Conservation (phyloP, 2,329 filamentous ascomycete genomes). For the Trichoderma atrobrunneum region DNA sequence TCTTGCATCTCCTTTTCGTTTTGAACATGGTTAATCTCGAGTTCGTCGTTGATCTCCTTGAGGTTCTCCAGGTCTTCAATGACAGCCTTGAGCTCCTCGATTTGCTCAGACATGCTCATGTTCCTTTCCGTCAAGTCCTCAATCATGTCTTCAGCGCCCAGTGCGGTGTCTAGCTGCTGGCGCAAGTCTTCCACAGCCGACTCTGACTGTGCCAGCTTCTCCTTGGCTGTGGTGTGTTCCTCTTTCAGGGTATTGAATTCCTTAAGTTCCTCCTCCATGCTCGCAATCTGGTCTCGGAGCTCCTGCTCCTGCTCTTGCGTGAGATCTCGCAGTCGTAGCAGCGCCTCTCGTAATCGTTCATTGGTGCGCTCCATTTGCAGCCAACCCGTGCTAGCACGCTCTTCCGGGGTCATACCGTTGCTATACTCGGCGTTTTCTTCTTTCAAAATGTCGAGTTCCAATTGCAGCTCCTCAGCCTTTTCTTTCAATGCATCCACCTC, state of each 20-base stretch:
- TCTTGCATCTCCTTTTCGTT: conserved; percentile 93
- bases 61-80: conserved; percentile 86
- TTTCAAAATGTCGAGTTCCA: conserved; percentile 81
- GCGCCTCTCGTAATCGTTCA: conserved; percentile 79
- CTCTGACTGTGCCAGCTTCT: conserved; percentile 70
- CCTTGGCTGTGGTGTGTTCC: conserved; percentile 67
- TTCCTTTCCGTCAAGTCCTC: conserved; percentile 88
- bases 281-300: conserved; percentile 69
- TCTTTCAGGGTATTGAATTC: conserved; percentile 66
- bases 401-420: conserved; percentile 83
- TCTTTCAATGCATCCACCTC: conserved; percentile 76
- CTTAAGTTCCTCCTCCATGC: conserved; percentile 69
- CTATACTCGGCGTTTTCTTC: conserved; percentile 85
- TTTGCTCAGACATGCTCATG: conserved; percentile 75
- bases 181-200: conserved; percentile 78
- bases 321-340: conserved; percentile 80
- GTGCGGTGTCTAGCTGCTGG: conserved; percentile 84
- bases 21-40: conserved; percentile 89
- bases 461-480: conserved; percentile 77
- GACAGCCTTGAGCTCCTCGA: conserved; percentile 75
- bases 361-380: conserved; percentile 89
- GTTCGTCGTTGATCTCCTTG: conserved; percentile 90
- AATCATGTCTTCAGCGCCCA: conserved; percentile 90
- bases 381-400: conserved; percentile 83
- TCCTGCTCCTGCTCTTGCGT: conserved; percentile 83